Percentiles rank a stretch among this genome's conserved stretches.
phyloP scores from a whole-genome alignment of 805 yeast genomes.

The Grigorovia yakushimaensis region DNA sequence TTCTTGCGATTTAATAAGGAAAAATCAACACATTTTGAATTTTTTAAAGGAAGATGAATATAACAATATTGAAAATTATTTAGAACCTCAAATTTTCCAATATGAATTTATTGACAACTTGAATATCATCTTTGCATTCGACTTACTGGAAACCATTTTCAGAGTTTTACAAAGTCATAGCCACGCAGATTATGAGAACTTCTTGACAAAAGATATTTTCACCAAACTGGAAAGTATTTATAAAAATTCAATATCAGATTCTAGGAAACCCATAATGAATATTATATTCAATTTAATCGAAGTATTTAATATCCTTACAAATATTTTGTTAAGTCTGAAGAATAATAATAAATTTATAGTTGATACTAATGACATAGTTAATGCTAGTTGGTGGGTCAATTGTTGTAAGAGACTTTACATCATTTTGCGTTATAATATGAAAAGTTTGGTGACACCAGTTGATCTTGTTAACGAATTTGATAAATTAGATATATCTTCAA shows the following conservation, averaged over 20 bases:
- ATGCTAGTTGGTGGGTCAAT: slow-evolving; percentile 22
- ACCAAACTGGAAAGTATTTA: slow-evolving; percentile 26
- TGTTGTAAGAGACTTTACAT: slow-evolving; percentile 16
- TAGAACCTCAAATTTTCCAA: slow-evolving; percentile 33
- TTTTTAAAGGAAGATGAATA: slow-evolving; percentile 12
- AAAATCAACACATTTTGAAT: slow-evolving; percentile 19
- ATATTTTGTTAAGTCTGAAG: slow-evolving; percentile 4
- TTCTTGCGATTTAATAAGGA: slow-evolving; percentile 20
- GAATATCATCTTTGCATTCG: slow-evolving; percentile 42
- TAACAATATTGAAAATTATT: slow-evolving; percentile 14
- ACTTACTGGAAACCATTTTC: slow-evolving; percentile 42
- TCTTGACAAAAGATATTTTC: slow-evolving; percentile 17
- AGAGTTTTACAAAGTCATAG: slow-evolving; percentile 16
- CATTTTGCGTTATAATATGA: slow-evolving; percentile 12
- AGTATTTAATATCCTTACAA: slow-evolving; percentile 38
- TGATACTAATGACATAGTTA: slow-evolving; percentile 1
- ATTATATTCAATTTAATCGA: slow-evolving; percentile 45
- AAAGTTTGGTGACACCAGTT: neutral
- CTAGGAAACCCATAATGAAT: slow-evolving; percentile 42
- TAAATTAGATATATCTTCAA: slow-evolving; percentile 1
- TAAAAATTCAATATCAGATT: slow-evolving; percentile 34
- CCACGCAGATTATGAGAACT: slow-evolving; percentile 4
- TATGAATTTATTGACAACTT: slow-evolving; percentile 41
- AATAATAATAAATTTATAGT: slow-evolving; percentile 1
- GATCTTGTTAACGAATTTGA: slow-evolving; percentile 9